phyloP scores from a whole-genome alignment of 768 basidiomycete species.

The Naganishia onofrii region DNA sequence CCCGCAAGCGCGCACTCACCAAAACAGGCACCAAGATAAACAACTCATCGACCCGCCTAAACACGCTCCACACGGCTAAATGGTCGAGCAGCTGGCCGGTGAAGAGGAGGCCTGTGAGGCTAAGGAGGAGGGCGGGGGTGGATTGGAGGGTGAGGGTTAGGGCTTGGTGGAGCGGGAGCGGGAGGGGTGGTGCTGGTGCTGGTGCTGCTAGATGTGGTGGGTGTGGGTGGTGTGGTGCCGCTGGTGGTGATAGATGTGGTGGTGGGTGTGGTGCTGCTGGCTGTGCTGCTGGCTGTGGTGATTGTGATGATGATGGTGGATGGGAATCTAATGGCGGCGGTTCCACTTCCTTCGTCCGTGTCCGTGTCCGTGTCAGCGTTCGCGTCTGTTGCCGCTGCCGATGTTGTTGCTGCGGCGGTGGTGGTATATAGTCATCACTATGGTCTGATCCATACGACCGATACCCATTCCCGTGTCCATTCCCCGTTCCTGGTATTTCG shows the following conservation, averaged over 20 bases:
- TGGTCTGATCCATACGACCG: conserved; percentile 10
- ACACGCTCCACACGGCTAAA: conserved; percentile 88
- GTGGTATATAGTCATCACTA: no score
- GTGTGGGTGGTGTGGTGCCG: no score
- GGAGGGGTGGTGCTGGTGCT: background rate
- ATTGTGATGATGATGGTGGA: background rate
- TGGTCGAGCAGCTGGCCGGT: conserved; percentile 86
- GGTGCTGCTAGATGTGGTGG: no score
- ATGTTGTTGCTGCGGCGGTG: background rate
- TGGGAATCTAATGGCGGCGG: background rate
- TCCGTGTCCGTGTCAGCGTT: no score
- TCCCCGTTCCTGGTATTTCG: background rate
- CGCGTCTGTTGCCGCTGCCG: no score
- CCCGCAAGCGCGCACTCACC: conserved; percentile 54
- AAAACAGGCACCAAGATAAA: conserved; percentile 95
- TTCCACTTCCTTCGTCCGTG: background rate
- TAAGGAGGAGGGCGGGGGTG: conserved; percentile 79
- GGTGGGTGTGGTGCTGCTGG: background rate
- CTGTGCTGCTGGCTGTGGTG: background rate
- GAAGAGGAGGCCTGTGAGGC: conserved; percentile 77
- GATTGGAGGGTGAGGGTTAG: conserved; percentile 58
- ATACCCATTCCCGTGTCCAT: no score
- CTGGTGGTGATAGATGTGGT: no score
- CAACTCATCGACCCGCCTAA: conserved; percentile 85
- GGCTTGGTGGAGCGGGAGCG: background rate